phyloP scores from a whole-genome alignment of 345 rosid species.

The Hevea brasiliensis region DNA sequence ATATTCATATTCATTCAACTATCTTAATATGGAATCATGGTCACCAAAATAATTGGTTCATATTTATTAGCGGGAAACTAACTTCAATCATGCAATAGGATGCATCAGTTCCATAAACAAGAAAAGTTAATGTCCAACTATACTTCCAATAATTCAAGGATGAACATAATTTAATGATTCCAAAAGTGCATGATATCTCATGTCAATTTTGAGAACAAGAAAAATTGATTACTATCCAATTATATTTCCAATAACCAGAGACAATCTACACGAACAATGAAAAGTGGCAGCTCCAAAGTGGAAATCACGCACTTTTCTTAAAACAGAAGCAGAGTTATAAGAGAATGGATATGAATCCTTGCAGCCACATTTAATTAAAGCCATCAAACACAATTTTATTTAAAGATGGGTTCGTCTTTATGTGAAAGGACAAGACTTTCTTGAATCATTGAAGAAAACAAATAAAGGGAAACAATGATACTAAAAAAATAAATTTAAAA shows the following conservation, averaged over 20 bases:
- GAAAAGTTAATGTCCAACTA: background rate
- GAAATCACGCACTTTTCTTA: background rate
- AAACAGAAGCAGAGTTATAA: background rate
- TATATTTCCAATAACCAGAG: background rate
- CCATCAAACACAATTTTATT: background rate
- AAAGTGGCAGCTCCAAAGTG: background rate
- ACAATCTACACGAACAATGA: background rate
- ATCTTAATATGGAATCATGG: conserved; percentile 2
- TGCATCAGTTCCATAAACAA: background rate
- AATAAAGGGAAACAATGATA: conserved; percentile 10
- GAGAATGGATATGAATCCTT: background rate
- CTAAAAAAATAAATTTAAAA: background rate
- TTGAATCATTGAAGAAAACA: conserved; percentile 10
- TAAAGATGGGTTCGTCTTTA: background rate
- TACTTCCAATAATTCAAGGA: background rate
- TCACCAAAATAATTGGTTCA: background rate
- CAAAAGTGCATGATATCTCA: background rate
- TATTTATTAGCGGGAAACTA: background rate
- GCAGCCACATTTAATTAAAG: background rate
- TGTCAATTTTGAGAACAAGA: background rate
- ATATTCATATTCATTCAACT: background rate
- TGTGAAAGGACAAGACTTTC: conserved; percentile 3
- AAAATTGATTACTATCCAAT: background rate
- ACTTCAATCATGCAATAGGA: background rate
- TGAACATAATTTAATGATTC: background rate